These are phyloP conservation scores for Artemisia argyi DNA, from an alignment of 129 eudicot genomes.

Conservation along the genomic window DNA sequence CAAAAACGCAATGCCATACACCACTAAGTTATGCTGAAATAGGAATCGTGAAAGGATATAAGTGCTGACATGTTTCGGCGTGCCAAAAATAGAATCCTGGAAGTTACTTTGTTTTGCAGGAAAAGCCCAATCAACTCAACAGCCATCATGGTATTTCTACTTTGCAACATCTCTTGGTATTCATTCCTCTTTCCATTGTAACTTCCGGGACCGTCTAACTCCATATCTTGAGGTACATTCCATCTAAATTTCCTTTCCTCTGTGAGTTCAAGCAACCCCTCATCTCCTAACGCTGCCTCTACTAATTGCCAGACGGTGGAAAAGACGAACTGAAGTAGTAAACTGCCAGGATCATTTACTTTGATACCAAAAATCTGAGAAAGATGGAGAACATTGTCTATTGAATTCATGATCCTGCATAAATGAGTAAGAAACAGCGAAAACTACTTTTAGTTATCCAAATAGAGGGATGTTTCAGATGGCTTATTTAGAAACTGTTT, in stretches of 20 bases:
- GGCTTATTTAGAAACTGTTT: too few species aligned
- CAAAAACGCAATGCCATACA: neutral
- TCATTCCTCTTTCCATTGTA: constrained; percentile 51
- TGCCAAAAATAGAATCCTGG: constrained; percentile 81
- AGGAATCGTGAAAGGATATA: constrained; percentile 24
- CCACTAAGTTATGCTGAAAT: neutral
- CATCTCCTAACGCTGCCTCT: constrained; percentile 85
- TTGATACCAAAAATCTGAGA: constrained; percentile 61
- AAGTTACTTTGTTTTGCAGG: constrained; percentile 76
- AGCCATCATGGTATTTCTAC: constrained; percentile 58
- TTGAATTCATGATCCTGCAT: constrained; percentile 70
- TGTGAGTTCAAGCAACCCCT: constrained; percentile 70
- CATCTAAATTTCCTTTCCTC: constrained; percentile 51
- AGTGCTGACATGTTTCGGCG: constrained; percentile 85
- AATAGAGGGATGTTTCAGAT: neutral
- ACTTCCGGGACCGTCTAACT: constrained; percentile 41
- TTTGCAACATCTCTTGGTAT: constrained; percentile 51
- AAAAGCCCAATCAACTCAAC: constrained; percentile 70
- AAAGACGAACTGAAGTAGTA: constrained; percentile 58
- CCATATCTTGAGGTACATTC: constrained; percentile 73
- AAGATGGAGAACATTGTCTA: constrained; percentile 62
- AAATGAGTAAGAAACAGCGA: constrained; percentile 17
- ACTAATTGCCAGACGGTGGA: constrained; percentile 82
- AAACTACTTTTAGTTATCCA: neutral
- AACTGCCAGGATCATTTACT: constrained; percentile 54